Percentiles rank a stretch among this genome's conserved stretches.
These are phyloP conservation scores for Hapsidospora chrysogenum DNA, from an alignment of 495 filamentous ascomycete genomes.

Conservation along the genomic window DNA sequence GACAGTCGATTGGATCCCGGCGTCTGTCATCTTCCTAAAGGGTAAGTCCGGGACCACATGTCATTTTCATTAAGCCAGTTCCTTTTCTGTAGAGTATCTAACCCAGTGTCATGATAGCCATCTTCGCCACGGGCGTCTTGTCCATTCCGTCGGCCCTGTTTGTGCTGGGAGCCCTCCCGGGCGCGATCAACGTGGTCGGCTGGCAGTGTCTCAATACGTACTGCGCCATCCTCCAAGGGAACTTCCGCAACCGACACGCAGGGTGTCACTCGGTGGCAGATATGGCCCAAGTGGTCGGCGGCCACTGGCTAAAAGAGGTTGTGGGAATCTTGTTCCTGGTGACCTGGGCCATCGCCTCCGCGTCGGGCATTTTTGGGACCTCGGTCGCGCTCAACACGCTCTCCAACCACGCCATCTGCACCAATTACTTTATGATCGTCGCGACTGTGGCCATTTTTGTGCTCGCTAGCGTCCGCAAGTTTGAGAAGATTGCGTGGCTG, in stretches of 20 bases:
- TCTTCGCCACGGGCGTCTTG: slow-evolving; percentile 29
- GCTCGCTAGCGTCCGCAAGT: too few relatives aligned
- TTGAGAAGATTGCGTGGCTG: too few relatives aligned
- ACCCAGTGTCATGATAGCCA: slow-evolving; percentile 11
- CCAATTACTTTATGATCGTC: too few relatives aligned
- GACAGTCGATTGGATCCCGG: slow-evolving; percentile 38
- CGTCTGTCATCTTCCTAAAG: slow-evolving; percentile 41
- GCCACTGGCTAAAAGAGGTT: slow-evolving; percentile 12
- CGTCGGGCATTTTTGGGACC: slow-evolving; percentile 30
- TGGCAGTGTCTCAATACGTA: slow-evolving; percentile 25
- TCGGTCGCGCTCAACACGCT: too few relatives aligned
- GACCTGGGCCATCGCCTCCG: slow-evolving; percentile 28
- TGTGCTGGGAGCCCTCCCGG: slow-evolving; percentile 20
- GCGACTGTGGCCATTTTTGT: too few relatives aligned
- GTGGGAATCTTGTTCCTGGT: slow-evolving; percentile 28
- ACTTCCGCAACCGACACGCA: slow-evolving; percentile 18
- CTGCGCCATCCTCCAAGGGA: slow-evolving; percentile 14
- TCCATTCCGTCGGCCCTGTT: slow-evolving; percentile 20
- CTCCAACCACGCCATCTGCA: too few relatives aligned
- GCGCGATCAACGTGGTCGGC: slow-evolving; percentile 22
- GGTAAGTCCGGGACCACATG: too few relatives aligned
- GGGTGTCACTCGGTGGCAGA: slow-evolving; percentile 23
- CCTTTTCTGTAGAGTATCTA: neutral
- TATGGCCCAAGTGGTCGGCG: slow-evolving; percentile 20
- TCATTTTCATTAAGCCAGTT: too few relatives aligned